A percentile compares a stretch with the other conserved stretches of the same genome.
phyloP scores from a whole-genome alignment of 352 stramenopile species.

The Halophytophthora batemanensis region DNA sequence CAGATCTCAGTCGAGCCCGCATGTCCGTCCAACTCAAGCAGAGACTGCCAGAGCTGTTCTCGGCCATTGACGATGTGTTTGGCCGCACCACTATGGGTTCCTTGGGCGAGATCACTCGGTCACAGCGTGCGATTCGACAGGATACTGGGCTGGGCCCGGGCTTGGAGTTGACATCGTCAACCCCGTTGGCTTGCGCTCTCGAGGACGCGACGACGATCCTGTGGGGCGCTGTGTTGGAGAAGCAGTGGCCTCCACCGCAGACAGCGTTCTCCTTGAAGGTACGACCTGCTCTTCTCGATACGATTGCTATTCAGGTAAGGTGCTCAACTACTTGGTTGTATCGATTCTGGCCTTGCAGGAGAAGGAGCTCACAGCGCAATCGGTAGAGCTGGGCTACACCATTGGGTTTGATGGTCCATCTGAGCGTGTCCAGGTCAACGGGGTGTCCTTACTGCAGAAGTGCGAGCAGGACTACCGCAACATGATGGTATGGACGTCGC shows the following conservation, averaged over 20 bases:
- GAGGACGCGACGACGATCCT: slow-evolving; percentile 1
- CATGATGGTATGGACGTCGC: slow-evolving; percentile 7
- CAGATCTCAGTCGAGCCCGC: too few species aligned
- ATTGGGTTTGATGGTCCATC: slow-evolving; percentile 5
- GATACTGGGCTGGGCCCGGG: not conserved
- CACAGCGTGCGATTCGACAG: slow-evolving; percentile 4
- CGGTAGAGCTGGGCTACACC: slow-evolving; percentile 4
- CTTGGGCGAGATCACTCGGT: slow-evolving; percentile 1
- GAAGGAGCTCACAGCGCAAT: slow-evolving; percentile 2
- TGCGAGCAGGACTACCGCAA: slow-evolving; percentile 5
- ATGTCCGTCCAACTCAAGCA: too few species aligned
- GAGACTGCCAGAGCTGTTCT: too few species aligned
- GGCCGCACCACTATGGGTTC: not conserved
- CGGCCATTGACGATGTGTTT: too few species aligned
- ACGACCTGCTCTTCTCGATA: not conserved
- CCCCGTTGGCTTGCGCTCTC: slow-evolving; percentile 5
- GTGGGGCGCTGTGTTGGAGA: slow-evolving; percentile 5
- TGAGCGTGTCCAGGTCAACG: slow-evolving; percentile 2
- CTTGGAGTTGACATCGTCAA: slow-evolving; percentile 10
- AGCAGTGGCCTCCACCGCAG: slow-evolving; percentile 6
- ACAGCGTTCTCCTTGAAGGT: slow-evolving; percentile 9
- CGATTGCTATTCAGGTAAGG: not conserved
- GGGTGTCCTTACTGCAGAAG: slow-evolving; percentile 4
- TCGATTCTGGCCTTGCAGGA: not conserved
- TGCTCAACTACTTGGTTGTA: not conserved